phyloP scores from a whole-genome alignment of 768 basidiomycete species.

The Psilocybe cubensis region DNA sequence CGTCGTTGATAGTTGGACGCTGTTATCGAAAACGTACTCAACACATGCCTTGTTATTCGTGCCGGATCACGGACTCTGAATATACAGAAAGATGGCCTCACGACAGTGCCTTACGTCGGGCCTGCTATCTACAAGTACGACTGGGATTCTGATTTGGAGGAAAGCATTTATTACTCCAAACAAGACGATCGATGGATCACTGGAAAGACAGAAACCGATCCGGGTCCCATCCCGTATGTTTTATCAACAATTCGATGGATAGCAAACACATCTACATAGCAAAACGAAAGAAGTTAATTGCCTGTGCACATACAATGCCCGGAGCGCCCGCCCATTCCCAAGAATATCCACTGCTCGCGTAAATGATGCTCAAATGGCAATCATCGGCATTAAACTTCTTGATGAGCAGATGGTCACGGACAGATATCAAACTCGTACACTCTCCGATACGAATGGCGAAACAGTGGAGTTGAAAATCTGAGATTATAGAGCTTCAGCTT shows the following conservation, averaged over 20 bases:
- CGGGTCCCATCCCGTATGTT: not conserved
- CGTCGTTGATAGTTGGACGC: not conserved
- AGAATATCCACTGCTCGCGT: no score
- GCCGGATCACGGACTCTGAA: not conserved
- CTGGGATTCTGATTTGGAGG: not conserved
- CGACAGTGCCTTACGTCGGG: not conserved
- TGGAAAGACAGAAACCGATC: not conserved
- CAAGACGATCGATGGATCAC: not conserved
- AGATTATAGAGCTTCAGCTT: no score
- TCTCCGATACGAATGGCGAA: no score
- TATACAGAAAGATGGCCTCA: not conserved
- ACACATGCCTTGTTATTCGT: not conserved
- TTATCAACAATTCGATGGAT: not conserved
- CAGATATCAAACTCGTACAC: no score
- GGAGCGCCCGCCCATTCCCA: no score
- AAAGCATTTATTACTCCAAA: not conserved
- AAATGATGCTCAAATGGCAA: no score
- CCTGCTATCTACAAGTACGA: not conserved
- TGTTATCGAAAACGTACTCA: not conserved
- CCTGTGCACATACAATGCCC: no score
- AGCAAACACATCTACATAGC: no score
- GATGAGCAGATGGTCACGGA: no score
- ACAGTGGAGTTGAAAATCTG: no score
- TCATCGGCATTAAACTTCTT: no score
- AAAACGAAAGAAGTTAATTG: no score